Evolutionary conservation across 2,329 filamentous ascomycete species (phyloP).

Genomic region (Gnomoniopsis smithogilvyi): DNA sequence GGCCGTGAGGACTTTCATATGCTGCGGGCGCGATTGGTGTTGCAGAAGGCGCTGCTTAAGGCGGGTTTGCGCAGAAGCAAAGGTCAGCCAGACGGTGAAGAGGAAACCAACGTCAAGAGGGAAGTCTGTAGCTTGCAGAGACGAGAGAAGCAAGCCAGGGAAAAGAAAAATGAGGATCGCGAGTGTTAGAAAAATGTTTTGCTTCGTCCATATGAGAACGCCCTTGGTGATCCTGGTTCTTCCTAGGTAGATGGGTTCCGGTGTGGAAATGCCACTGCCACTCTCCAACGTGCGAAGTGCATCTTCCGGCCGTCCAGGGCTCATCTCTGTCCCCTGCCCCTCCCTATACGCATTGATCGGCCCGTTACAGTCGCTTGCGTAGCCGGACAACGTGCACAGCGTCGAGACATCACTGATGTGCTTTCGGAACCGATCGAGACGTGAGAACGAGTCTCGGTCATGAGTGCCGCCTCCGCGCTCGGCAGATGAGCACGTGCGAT

Average conservation of each 20-base stretch:
- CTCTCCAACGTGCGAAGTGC: not conserved
- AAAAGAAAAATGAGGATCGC: slow-evolving; percentile 31
- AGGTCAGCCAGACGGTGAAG: slow-evolving; percentile 46
- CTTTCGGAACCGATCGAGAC: slow-evolving; percentile 13
- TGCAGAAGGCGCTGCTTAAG: slow-evolving; percentile 27
- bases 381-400: slow-evolving; percentile 14
- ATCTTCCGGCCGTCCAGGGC: not conserved
- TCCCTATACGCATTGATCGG: not conserved
- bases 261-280: not conserved
- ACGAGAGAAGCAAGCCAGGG: slow-evolving; percentile 40
- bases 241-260: not conserved
- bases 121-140: slow-evolving; percentile 29
- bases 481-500: not conserved
- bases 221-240: not conserved
- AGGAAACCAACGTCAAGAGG: slow-evolving; percentile 44
- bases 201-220: not conserved
- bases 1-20: slow-evolving; percentile 22
- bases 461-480: no score
- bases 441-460: not conserved
- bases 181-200: slow-evolving; percentile 23
- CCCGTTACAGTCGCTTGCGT: slow-evolving; percentile 1
- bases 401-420: slow-evolving; percentile 22
- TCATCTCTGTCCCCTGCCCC: not conserved
- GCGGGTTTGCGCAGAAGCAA: slow-evolving; percentile 34
- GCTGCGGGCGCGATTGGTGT: not conserved